Evolutionary conservation across 2,329 filamentous ascomycete genomes (phyloP), one percentile per base, ranked within the genome.

Genomic region (Aspergillus fischeri): DNA sequence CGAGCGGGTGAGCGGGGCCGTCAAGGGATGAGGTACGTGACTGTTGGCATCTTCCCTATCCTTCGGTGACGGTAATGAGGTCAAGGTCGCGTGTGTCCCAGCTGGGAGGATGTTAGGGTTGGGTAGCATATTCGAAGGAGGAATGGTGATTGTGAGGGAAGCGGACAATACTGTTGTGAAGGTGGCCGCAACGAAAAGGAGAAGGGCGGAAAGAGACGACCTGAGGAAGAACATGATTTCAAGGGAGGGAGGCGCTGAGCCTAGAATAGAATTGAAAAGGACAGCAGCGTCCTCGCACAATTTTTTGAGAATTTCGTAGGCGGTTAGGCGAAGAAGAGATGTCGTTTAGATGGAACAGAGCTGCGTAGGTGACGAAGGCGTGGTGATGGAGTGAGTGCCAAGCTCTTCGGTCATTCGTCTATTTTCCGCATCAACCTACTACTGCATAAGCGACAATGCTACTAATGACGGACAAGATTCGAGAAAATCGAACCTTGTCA

Each of bases 1-100:
- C 65, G 81, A 75, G 44, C 82, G 78, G 11, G 87, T 86, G 9
- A 96, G 77, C 9, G 87, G 86, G 11, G 89, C 86, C 27, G 82
- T 77, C 58, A 82, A 68, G 42, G 79, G 24, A 86, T 87, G 53
- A 87, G 52, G 41, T 20, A 38, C 17, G 29, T 24, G 21, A 17
- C 9, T 54, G 41, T 14, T 20, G 27, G 8, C 24, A 83, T 51
- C 80, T 71, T 53, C 79, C 56, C 54, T 55, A 14, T 60, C 60
- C 24, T 57, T 60, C 55, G 50, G 54, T 38, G 48, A 78, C 65
- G 59, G 73, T 65, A 70, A 73, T 25, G 69, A 73, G 51, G 69
- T 77, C 59, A 84, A 77, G 27, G 84, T 81, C 52, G 81, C 78
- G 64, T 86, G 77, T 44, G 79, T 82, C 56, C 72, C 71, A 65